phyloP scores from a whole-genome alignment of 2,329 filamentous ascomycete species.

The Apiospora hydei region DNA sequence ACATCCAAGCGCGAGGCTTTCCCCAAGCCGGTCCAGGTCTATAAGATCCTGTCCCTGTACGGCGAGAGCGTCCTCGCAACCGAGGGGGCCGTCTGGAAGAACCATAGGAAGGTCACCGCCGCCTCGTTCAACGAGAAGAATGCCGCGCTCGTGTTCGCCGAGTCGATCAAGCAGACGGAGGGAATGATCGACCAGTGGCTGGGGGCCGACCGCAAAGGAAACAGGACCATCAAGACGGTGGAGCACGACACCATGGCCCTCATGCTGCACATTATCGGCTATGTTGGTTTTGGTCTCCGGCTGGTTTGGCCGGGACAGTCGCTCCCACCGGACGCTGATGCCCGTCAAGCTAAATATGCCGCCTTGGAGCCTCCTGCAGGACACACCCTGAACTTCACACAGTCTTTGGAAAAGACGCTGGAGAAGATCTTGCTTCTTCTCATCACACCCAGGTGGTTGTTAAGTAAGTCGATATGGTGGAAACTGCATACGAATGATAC shows the following conservation, averaged over 20 bases:
- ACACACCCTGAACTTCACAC: constrained; percentile 70
- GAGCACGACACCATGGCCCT: constrained; percentile 71
- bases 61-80: constrained; percentile 76
- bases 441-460: constrained; percentile 63
- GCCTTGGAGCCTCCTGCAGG: constrained; percentile 55
- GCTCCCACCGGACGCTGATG: constrained; percentile 50
- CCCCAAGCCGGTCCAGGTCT: constrained; percentile 69
- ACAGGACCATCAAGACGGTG: constrained; percentile 60
- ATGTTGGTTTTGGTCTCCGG: constrained; percentile 74
- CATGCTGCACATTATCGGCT: constrained; percentile 64
- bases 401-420: constrained; percentile 67
- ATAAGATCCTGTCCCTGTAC: constrained; percentile 68
- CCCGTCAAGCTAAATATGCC: constrained; percentile 55
- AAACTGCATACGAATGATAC: not conserved
- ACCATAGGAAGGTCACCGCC: constrained; percentile 75
- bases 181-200: constrained; percentile 68
- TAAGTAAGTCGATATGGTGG: constrained; percentile 49
- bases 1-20: constrained; percentile 73
- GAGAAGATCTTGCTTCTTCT: constrained; percentile 70
- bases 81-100: constrained; percentile 73
- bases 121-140: constrained; percentile 81
- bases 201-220: constrained; percentile 47
- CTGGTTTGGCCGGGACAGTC: constrained; percentile 70
- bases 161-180: constrained; percentile 68
- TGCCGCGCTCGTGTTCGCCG: constrained; percentile 70